Evolutionary conservation across 345 rosid genomes (phyloP).

Genomic region (Eucalyptus lansdowneana): DNA sequence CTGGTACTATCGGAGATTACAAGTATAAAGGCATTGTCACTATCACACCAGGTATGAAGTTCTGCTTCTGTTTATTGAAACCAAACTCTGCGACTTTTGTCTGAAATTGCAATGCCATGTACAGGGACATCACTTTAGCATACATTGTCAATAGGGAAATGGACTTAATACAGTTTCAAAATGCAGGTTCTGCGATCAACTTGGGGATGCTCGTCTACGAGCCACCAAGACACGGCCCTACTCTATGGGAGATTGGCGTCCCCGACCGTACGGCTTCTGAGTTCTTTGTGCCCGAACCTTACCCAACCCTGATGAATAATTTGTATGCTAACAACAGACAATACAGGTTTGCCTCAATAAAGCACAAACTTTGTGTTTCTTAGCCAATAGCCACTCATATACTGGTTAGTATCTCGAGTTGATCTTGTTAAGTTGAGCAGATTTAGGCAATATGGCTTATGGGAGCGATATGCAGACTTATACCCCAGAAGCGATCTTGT

Average conservation of each 20-base stretch:
- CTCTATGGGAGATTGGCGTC: slow-evolving; percentile 82
- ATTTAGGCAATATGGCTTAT: slow-evolving; percentile 71
- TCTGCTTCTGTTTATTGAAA: neutral
- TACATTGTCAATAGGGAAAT: neutral
- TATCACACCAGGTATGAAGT: slow-evolving; percentile 35
- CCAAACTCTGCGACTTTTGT: neutral
- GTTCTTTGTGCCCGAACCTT: slow-evolving; percentile 52
- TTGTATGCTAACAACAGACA: slow-evolving; percentile 1
- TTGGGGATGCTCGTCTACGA: slow-evolving; percentile 29
- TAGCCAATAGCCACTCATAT: neutral
- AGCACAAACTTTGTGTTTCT: neutral
- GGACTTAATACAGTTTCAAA: neutral
- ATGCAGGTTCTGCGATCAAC: slow-evolving; percentile 29
- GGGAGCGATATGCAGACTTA: slow-evolving; percentile 52
- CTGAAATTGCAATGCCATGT: neutral
- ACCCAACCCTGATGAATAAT: slow-evolving; percentile 34
- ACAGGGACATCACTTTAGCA: neutral
- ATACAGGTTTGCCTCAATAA: slow-evolving; percentile 19
- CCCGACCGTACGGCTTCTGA: slow-evolving; percentile 74
- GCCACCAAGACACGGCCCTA: slow-evolving; percentile 73
- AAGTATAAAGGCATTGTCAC: slow-evolving; percentile 16
- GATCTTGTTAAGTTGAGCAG: slow-evolving; percentile 9
- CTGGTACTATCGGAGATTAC: slow-evolving; percentile 64
- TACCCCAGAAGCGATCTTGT: slow-evolving; percentile 41
- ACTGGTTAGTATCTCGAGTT: neutral